phyloP scores from a whole-genome alignment of 2,329 filamentous ascomycete genomes.

The Acrocalymma vagum region DNA sequence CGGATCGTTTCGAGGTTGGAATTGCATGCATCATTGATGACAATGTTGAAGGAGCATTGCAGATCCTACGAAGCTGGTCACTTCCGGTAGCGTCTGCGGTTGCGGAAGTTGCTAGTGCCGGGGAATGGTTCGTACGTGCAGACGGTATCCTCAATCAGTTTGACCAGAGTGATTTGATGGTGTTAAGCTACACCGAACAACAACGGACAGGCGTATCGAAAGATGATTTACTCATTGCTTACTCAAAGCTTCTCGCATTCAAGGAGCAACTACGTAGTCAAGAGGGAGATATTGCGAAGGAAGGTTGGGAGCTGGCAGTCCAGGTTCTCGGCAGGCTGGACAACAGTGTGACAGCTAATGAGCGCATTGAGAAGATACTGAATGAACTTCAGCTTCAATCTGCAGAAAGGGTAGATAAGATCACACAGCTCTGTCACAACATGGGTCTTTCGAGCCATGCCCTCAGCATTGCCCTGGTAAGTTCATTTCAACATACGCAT shows the following conservation, averaged over 20 bases:
- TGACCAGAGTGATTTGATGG: slow-evolving; percentile 84
- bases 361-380: slow-evolving; percentile 77
- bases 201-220: slow-evolving; percentile 65
- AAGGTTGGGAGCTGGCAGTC: slow-evolving; percentile 91
- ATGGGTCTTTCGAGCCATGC: slow-evolving; percentile 82
- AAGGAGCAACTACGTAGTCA: slow-evolving; percentile 52
- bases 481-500: slow-evolving; percentile 34
- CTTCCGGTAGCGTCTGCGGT: slow-evolving; percentile 79
- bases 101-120: slow-evolving; percentile 83
- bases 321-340: slow-evolving; percentile 84
- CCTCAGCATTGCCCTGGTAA: slow-evolving; percentile 82
- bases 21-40: slow-evolving; percentile 85
- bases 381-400: slow-evolving; percentile 77
- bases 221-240: slow-evolving; percentile 79
- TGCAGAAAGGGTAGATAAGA: slow-evolving; percentile 77
- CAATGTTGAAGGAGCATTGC: slow-evolving; percentile 78
- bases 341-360: slow-evolving; percentile 73
- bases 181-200: slow-evolving; percentile 69
- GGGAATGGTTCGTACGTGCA: slow-evolving; percentile 75
- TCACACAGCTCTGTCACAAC: slow-evolving; percentile 79
- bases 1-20: slow-evolving; percentile 80
- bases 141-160: slow-evolving; percentile 70
- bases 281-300: slow-evolving; percentile 48
- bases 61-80: slow-evolving; percentile 81
- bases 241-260: slow-evolving; percentile 70